These are phyloP conservation scores for Boletus sp. DNA, from an alignment of 768 basidiomycete species.

Conservation along the genomic window DNA sequence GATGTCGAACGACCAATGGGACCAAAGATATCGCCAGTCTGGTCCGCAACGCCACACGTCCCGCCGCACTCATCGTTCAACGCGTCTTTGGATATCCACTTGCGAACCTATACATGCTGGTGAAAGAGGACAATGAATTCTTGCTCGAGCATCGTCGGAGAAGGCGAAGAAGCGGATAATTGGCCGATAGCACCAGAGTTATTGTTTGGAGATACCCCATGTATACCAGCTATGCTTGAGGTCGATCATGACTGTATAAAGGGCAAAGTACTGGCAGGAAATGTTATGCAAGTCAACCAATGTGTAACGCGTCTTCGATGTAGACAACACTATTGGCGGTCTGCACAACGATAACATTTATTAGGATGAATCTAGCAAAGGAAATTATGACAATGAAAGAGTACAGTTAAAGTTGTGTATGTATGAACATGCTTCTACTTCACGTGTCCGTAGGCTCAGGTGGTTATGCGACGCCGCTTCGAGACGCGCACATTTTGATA, in stretches of 20 bases:
- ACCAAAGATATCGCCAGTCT: background rate
- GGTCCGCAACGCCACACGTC: background rate
- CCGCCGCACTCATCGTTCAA: too few species aligned
- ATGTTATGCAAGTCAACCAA: background rate
- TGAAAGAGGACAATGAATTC: too few species aligned
- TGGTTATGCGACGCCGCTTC: conserved; percentile 30
- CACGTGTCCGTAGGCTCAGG: conserved; percentile 22
- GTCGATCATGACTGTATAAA: background rate
- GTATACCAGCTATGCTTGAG: too few species aligned
- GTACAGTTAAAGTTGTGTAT: conserved; percentile 27
- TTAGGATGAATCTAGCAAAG: conserved; percentile 29
- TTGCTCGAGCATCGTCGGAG: too few species aligned
- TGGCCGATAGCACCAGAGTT: too few species aligned
- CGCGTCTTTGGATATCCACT: too few species aligned
- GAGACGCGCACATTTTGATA: conserved; percentile 29
- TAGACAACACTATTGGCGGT: conserved; percentile 6
- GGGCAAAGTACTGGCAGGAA: background rate
- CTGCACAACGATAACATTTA: conserved; percentile 20
- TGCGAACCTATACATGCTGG: too few species aligned
- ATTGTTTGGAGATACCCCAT: too few species aligned
- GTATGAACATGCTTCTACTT: conserved; percentile 21
- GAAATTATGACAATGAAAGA: conserved; percentile 26
- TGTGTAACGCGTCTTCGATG: background rate
- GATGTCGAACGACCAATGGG: background rate
- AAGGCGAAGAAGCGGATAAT: too few species aligned